phyloP scores from a whole-genome alignment of 208 protist species.

The Porcisia deanei region DNA sequence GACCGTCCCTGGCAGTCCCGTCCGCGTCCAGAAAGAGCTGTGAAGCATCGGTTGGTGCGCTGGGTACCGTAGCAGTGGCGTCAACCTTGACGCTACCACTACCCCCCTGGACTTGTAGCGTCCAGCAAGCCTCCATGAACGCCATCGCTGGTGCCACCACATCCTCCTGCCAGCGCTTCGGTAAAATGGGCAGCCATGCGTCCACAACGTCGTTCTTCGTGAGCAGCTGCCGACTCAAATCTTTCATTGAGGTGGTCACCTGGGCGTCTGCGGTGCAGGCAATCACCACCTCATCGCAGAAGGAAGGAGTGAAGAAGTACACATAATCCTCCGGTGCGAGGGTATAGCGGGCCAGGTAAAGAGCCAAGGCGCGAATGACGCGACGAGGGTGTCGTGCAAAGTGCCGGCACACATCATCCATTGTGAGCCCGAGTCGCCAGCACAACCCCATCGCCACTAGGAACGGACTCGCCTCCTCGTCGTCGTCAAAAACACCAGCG shows the following conservation, averaged over 20 bases:
- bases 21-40: slow-evolving; percentile 20
- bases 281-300: slow-evolving; percentile 79
- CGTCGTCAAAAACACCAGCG: slow-evolving; percentile 67
- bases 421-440: slow-evolving; percentile 40
- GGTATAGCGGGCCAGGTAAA: slow-evolving; percentile 75
- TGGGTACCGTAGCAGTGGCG: background rate
- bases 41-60: background rate
- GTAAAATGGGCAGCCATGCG: slow-evolving; percentile 72
- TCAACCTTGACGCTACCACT: background rate
- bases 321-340: slow-evolving; percentile 73
- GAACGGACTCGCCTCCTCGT: slow-evolving; percentile 77
- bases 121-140: slow-evolving; percentile 50
- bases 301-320: slow-evolving; percentile 52
- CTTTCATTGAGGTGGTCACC: slow-evolving; percentile 56
- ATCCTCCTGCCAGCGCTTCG: slow-evolving; percentile 46
- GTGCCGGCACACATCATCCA: slow-evolving; percentile 54
- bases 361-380: slow-evolving; percentile 63
- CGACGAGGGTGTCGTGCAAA: slow-evolving; percentile 73
- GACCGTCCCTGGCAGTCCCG: background rate
- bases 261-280: slow-evolving; percentile 49
- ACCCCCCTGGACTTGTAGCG: slow-evolving; percentile 20
- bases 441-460: slow-evolving; percentile 61
- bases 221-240: slow-evolving; percentile 54
- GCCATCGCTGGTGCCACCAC: slow-evolving; percentile 46
- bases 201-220: slow-evolving; percentile 75